These are phyloP conservation scores for Aspergillus affinis DNA, from an alignment of 495 filamentous ascomycete species.

Conservation along the genomic window DNA sequence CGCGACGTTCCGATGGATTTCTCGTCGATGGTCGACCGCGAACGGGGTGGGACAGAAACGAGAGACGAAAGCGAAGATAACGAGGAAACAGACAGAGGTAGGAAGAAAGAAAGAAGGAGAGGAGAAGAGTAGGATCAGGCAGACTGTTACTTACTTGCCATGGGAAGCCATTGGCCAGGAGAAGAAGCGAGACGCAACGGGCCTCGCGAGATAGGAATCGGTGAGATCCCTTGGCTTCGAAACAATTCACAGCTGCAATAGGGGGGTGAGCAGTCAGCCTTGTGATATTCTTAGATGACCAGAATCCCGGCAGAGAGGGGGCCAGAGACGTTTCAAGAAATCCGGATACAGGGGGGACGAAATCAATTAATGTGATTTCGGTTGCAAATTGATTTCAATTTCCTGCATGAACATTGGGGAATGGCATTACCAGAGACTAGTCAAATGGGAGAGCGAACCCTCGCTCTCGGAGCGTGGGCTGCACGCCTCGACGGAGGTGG, in stretches of 20 bases:
- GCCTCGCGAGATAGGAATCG: constrained; percentile 1
- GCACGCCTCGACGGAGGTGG: constrained; percentile 1
- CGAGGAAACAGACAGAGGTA: not conserved
- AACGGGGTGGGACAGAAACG: not conserved
- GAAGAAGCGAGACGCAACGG: constrained; percentile 16
- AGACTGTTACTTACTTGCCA: constrained; percentile 39
- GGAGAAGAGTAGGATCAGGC: not conserved
- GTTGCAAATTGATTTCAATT: too few species aligned
- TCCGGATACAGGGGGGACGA: too few species aligned
- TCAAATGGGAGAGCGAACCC: not conserved
- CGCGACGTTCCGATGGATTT: not conserved
- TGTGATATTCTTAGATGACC: not conserved
- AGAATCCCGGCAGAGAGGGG: not conserved
- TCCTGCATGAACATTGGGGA: too few species aligned
- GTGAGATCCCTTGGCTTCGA: not conserved
- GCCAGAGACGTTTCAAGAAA: too few species aligned
- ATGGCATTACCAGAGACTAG: not conserved
- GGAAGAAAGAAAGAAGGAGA: not conserved
- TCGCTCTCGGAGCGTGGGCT: not conserved
- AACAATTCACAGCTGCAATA: not conserved
- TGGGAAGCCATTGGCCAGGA: constrained; percentile 27
- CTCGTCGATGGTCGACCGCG: not conserved
- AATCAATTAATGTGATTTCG: too few species aligned
- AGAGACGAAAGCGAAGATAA: not conserved
- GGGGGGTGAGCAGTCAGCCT: not conserved